Conservation (phyloP, 805 yeast species). For the Ogataea philodendri region DNA sequence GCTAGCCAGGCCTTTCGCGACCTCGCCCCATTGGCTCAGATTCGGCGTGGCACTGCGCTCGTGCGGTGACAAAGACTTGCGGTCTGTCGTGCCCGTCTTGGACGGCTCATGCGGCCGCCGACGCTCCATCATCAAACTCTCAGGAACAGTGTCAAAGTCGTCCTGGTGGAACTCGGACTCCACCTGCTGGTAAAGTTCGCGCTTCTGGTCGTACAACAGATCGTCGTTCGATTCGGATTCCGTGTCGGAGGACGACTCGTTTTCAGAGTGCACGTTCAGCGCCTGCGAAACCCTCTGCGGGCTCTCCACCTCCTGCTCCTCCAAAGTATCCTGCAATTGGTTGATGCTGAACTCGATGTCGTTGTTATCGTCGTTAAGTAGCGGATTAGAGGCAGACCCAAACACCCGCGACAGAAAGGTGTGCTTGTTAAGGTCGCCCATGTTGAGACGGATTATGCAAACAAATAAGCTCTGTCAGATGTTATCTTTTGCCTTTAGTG, state of each 20-base stretch:
- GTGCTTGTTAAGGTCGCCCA: constrained; percentile 36
- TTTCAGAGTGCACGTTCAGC: constrained; percentile 28
- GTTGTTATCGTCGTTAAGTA: constrained; percentile 30
- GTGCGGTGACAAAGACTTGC: constrained; percentile 1
- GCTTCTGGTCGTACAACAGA: constrained; percentile 19
- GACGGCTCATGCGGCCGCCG: constrained; percentile 8
- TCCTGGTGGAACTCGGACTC: constrained; percentile 29
- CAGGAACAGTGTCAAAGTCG: constrained; percentile 29
- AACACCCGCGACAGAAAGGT: constrained; percentile 65
- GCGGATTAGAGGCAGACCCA: constrained; percentile 40
- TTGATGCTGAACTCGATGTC: constrained; percentile 26
- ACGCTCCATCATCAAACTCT: constrained; percentile 29
- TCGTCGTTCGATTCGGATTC: constrained; percentile 15
- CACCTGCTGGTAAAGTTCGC: constrained; percentile 20
- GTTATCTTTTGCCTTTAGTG: constrained; percentile 12
- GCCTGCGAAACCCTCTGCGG: constrained; percentile 5
- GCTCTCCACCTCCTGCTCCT: constrained; percentile 20
- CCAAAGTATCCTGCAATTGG: constrained; percentile 23
- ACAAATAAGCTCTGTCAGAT: constrained; percentile 7
- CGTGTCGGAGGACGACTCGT: constrained; percentile 23
- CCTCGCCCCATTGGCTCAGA: constrained; percentile 25
- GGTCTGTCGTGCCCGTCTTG: constrained; percentile 7
- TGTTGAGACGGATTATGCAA: constrained; percentile 6
- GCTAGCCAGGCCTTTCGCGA: constrained; percentile 29
- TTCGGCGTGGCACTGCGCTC: constrained; percentile 24